Percentiles rank a stretch among this genome's conserved stretches.
phyloP scores from a whole-genome alignment of 2,329 filamentous ascomycete genomes.

The Apiospora arundinis region DNA sequence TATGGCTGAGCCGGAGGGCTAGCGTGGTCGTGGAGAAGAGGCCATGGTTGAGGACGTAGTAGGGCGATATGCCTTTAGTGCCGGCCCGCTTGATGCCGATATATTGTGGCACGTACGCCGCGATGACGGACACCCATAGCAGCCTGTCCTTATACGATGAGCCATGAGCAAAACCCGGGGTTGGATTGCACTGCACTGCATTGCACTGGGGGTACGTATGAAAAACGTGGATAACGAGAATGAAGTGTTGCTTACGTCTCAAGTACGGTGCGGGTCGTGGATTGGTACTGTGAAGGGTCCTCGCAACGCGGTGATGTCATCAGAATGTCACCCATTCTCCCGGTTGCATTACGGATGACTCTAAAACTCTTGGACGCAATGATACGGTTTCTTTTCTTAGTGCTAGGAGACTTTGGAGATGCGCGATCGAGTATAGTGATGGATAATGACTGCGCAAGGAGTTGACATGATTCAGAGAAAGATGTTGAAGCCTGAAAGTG shows the following conservation, averaged over 20 bases:
- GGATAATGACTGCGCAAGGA: background rate
- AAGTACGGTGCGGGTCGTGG: constrained; percentile 24
- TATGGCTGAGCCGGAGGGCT: constrained; percentile 26
- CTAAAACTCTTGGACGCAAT: background rate
- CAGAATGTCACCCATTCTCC: constrained; percentile 1
- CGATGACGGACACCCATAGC: constrained; percentile 24
- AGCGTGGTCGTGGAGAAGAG: constrained; percentile 28
- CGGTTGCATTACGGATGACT: background rate
- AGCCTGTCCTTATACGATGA: constrained; percentile 19
- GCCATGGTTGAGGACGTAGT: constrained; percentile 27
- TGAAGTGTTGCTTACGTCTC: constrained; percentile 22
- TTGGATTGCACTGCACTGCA: no score
- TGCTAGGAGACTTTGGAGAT: background rate
- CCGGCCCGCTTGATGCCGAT: constrained; percentile 21
- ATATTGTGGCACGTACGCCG: constrained; percentile 25
- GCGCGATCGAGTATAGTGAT: background rate
- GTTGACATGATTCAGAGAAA: constrained; percentile 12
- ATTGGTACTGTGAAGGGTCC: constrained; percentile 23
- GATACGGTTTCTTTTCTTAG: background rate
- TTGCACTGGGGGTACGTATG: background rate
- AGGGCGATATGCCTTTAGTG: constrained; percentile 27
- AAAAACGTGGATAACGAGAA: background rate
- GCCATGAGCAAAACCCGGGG: background rate
- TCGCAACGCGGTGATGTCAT: constrained; percentile 21
- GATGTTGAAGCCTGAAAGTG: constrained; percentile 9